These are phyloP conservation scores for Penicillium roqueforti DNA, from an alignment of 495 filamentous ascomycete genomes.

Conservation along the genomic window DNA sequence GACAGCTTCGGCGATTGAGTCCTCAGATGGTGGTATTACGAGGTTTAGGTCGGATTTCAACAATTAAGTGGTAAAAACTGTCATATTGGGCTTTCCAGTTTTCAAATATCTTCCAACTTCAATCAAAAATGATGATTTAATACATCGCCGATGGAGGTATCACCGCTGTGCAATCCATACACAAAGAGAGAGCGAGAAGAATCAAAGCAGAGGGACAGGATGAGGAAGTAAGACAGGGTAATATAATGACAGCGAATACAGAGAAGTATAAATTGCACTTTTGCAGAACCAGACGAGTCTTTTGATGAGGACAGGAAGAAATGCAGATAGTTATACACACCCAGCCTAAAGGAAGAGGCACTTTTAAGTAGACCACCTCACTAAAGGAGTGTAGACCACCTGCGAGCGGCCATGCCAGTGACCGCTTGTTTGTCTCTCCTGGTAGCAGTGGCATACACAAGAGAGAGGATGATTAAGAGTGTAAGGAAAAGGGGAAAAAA, in stretches of 20 bases:
- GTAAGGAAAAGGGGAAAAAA: slow-evolving; percentile 2
- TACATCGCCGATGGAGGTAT: slow-evolving; percentile 19
- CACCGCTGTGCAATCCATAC: slow-evolving; percentile 12
- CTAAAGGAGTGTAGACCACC: slow-evolving; percentile 8
- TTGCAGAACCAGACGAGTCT: not conserved
- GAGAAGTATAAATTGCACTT: not conserved
- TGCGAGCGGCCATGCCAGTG: slow-evolving; percentile 20
- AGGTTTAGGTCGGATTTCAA: too few relatives aligned
- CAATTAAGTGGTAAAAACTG: too few relatives aligned
- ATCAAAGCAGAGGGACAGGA: not conserved
- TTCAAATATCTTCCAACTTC: not conserved
- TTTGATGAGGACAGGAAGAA: not conserved
- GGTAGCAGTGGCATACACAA: not conserved
- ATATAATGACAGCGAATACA: not conserved
- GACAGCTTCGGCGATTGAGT: not conserved
- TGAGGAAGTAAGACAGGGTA: not conserved
- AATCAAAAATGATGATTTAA: not conserved
- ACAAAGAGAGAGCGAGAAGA: not conserved
- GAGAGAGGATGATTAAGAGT: slow-evolving; percentile 4
- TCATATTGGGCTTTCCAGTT: not conserved
- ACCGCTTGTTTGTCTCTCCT: slow-evolving; percentile 9
- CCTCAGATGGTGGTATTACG: too few relatives aligned
- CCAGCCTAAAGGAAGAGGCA: slow-evolving; percentile 8
- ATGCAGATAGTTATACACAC: slow-evolving; percentile 17
- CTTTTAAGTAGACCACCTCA: not conserved